Evolutionary conservation across 139 green algal genomes (phyloP).

Genomic region (Volvox reticuliferus): DNA sequence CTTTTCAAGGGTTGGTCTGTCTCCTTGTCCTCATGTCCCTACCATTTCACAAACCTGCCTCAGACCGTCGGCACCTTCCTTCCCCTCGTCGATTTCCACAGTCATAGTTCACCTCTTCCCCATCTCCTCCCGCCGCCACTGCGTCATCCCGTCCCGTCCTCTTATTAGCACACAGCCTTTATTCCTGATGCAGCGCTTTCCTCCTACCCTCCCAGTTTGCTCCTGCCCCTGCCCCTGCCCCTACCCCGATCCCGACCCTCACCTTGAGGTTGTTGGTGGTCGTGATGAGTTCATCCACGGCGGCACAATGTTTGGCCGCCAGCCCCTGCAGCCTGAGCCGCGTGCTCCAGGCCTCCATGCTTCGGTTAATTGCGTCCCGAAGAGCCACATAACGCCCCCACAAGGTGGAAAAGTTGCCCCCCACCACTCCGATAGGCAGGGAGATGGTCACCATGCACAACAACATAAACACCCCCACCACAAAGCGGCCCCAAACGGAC

Average conservation of each 20-base stretch:
- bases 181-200: too few species aligned
- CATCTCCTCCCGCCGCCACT: too few species aligned
- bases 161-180: too few species aligned
- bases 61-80: too few species aligned
- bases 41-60: too few species aligned
- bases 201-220: background rate
- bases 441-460: constrained; percentile 54
- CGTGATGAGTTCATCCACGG: constrained; percentile 2
- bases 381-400: constrained; percentile 50
- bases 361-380: background rate
- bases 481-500: constrained; percentile 35
- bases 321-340: background rate
- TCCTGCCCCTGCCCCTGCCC: background rate
- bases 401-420: constrained; percentile 60
- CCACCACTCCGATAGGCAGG: constrained; percentile 59
- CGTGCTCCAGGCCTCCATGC: background rate
- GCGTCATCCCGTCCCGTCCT: too few species aligned
- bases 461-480: constrained; percentile 57
- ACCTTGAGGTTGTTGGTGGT: constrained; percentile 3
- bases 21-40: too few species aligned
- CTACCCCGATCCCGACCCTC: background rate
- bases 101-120: too few species aligned
- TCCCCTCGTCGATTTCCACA: too few species aligned
- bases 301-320: background rate
- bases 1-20: too few species aligned